These are phyloP conservation scores for Aspergillus costaricaensis DNA, from an alignment of 2,329 filamentous ascomycete genomes.

Conservation along the genomic window DNA sequence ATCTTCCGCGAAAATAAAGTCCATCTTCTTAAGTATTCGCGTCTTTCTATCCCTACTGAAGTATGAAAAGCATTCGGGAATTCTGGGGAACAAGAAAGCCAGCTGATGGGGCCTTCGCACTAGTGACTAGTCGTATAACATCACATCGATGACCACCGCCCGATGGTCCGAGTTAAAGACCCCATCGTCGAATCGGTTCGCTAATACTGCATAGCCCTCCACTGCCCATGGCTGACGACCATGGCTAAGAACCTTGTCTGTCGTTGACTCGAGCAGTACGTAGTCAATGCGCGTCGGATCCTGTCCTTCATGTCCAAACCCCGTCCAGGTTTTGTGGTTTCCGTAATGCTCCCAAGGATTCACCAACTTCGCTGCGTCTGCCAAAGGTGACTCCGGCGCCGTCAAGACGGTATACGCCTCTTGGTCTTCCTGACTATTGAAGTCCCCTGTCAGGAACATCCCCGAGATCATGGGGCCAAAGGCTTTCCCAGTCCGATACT, in stretches of 20 bases:
- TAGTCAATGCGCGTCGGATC: slow-evolving; percentile 53
- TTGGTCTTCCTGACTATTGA: slow-evolving; percentile 56
- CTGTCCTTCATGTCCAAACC: slow-evolving; percentile 49
- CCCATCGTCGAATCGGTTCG: slow-evolving; percentile 58
- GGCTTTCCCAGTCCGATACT: slow-evolving; percentile 28
- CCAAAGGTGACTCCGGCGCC: slow-evolving; percentile 34
- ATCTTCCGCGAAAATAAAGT: not conserved
- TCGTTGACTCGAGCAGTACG: slow-evolving; percentile 47
- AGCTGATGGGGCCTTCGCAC: not conserved
- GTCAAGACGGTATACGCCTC: slow-evolving; percentile 57
- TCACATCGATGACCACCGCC: slow-evolving; percentile 56
- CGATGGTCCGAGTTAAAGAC: slow-evolving; percentile 59
- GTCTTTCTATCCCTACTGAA: not conserved
- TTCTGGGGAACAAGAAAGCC: not conserved
- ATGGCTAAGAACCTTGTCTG: slow-evolving; percentile 10
- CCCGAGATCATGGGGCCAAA: slow-evolving; percentile 38
- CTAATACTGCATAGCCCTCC: slow-evolving; percentile 54
- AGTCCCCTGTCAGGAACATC: slow-evolving; percentile 57
- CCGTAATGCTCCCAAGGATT: slow-evolving; percentile 48
- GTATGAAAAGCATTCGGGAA: not conserved
- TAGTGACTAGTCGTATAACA: slow-evolving; percentile 19
- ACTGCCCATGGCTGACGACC: slow-evolving; percentile 41
- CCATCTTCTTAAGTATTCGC: not conserved
- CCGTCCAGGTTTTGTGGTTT: slow-evolving; percentile 56
- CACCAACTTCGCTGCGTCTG: slow-evolving; percentile 44